phyloP scores from a whole-genome alignment of 345 rosid genomes.

The Eucalyptus cloeziana region DNA sequence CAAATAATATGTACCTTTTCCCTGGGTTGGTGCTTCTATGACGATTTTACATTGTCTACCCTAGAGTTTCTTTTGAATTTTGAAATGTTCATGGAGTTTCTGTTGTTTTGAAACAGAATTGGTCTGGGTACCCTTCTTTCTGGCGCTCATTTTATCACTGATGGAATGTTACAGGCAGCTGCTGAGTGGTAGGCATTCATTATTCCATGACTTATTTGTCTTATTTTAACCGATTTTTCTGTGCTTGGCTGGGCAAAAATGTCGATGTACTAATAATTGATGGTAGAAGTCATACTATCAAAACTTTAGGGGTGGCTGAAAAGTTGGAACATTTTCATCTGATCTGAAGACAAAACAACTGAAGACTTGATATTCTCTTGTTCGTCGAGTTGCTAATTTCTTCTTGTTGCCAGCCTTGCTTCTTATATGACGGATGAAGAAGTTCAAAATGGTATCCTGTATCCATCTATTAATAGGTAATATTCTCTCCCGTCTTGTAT shows the following conservation, averaged over 20 bases:
- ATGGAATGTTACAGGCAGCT: slow-evolving; percentile 89
- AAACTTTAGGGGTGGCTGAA: neutral
- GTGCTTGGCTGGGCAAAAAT: neutral
- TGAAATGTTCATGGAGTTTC: neutral
- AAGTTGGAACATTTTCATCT: neutral
- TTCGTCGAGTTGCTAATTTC: neutral
- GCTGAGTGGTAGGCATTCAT: slow-evolving; percentile 64
- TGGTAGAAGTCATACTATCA: neutral
- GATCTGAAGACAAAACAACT: neutral
- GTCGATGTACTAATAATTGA: neutral
- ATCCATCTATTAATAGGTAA: slow-evolving; percentile 83
- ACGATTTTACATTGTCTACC: neutral
- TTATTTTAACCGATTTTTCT: neutral
- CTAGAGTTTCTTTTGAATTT: neutral
- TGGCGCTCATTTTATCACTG: slow-evolving; percentile 69
- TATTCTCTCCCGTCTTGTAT: neutral
- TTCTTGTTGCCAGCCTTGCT: slow-evolving; percentile 61
- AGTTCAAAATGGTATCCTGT: slow-evolving; percentile 60
- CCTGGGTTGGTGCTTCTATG: slow-evolving; percentile 59
- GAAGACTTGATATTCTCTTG: neutral
- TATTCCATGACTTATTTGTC: neutral
- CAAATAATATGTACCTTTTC: slow-evolving; percentile 97
- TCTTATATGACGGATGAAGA: slow-evolving; percentile 92
- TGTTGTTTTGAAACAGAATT: slow-evolving; percentile 34
- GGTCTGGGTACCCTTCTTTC: slow-evolving; percentile 84